Conservation (phyloP, 331 rosid species). For the Spiraea crenata region DNA sequence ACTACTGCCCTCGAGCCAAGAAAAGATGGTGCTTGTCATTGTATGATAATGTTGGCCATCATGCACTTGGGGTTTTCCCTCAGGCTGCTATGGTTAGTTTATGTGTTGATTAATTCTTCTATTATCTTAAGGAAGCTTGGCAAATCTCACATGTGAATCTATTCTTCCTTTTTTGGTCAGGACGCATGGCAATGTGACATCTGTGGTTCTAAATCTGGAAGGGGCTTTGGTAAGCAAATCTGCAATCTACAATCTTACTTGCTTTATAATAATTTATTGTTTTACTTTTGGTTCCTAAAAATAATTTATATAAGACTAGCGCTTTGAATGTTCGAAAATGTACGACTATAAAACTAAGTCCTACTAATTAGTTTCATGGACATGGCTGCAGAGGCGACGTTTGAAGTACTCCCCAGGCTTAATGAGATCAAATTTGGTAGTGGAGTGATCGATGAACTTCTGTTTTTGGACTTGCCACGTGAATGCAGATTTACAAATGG, state of each 20-base stretch:
- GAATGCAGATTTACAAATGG: slow-evolving; percentile 78
- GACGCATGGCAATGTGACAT: slow-evolving; percentile 96
- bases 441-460: slow-evolving; percentile 87
- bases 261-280: not conserved
- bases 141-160: not conserved
- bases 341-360: not conserved
- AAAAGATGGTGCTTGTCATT: slow-evolving; percentile 90
- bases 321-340: not conserved
- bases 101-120: slow-evolving; percentile 8
- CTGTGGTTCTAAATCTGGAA: slow-evolving; percentile 92
- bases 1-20: slow-evolving; percentile 95
- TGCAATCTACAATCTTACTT: not conserved
- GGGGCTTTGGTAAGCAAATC: slow-evolving; percentile 80
- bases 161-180: slow-evolving; percentile 39
- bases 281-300: not conserved
- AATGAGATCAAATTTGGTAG: slow-evolving; percentile 95
- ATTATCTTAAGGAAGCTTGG: not conserved
- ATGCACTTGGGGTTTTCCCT: slow-evolving; percentile 90
- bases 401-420: slow-evolving; percentile 90
- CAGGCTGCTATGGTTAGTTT: slow-evolving; percentile 81
- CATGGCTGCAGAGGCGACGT: slow-evolving; percentile 77
- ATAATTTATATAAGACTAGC: not conserved
- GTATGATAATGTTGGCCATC: slow-evolving; percentile 82
- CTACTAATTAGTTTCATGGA: slow-evolving; percentile 25
- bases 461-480: slow-evolving; percentile 88